Evolutionary conservation across 164 flowering plant genomes (phyloP).

Genomic region (Piper longum): DNA sequence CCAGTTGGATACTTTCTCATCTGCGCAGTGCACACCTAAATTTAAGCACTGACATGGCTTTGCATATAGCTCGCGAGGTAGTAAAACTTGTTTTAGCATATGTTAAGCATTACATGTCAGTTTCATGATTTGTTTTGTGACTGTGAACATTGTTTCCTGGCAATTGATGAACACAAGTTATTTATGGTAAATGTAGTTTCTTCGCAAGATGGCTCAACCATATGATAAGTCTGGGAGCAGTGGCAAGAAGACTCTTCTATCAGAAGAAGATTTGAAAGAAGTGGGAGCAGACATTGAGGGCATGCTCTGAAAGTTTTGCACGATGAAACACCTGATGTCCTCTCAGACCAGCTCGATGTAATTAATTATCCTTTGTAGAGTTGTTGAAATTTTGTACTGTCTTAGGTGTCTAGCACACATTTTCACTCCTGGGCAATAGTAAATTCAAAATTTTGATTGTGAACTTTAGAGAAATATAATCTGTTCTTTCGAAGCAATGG

Average conservation of each 20-base stretch:
- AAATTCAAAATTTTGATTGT: too few relatives aligned
- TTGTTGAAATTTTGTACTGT: too few relatives aligned
- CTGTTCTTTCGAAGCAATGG: too few relatives aligned
- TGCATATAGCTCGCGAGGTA: constrained; percentile 93
- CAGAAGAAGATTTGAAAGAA: constrained; percentile 80
- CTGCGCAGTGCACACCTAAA: constrained; percentile 84
- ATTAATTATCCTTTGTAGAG: too few relatives aligned
- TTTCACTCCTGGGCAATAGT: too few relatives aligned
- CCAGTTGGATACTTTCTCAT: constrained; percentile 93
- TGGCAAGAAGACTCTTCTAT: constrained; percentile 65
- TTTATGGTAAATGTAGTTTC: constrained; percentile 44
- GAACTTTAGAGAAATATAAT: too few relatives aligned
- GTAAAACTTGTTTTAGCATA: not conserved
- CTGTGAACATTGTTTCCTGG: not conserved
- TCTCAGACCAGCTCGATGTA: too few relatives aligned
- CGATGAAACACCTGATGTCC: too few relatives aligned
- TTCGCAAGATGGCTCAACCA: constrained; percentile 94
- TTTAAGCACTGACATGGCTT: constrained; percentile 97
- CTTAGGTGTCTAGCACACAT: too few relatives aligned
- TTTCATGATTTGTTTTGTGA: not conserved
- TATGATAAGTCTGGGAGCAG: constrained; percentile 64
- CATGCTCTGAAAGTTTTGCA: constrained; percentile 5
- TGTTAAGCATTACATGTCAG: not conserved
- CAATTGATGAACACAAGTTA: not conserved
- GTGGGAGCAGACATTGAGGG: constrained; percentile 26